These are phyloP conservation scores for Penicillium sp. DNA, from an alignment of 2,329 filamentous ascomycete species.

Conservation along the genomic window DNA sequence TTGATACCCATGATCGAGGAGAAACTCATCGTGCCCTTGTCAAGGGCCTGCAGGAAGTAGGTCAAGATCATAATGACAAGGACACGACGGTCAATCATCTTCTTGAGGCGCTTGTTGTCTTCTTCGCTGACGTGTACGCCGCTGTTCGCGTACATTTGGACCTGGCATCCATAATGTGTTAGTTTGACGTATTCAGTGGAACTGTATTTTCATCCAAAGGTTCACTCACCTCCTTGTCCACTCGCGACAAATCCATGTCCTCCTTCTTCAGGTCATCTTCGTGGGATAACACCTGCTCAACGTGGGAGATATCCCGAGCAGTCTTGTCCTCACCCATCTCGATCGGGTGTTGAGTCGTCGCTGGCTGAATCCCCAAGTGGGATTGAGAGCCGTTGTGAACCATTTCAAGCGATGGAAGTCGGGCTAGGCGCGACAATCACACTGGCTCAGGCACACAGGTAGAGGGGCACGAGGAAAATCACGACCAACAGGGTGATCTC, in stretches of 20 bases:
- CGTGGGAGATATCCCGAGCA: slow-evolving; percentile 46
- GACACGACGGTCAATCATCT: slow-evolving; percentile 68
- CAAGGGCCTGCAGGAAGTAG: slow-evolving; percentile 67
- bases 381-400: slow-evolving; percentile 11
- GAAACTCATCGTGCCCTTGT: slow-evolving; percentile 49
- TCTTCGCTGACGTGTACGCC: slow-evolving; percentile 58
- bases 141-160: slow-evolving; percentile 68
- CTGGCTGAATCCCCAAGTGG: slow-evolving; percentile 19
- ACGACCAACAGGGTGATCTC: not conserved
- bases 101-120: slow-evolving; percentile 64
- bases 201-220: too few species aligned
- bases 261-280: slow-evolving; percentile 54
- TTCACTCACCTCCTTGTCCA: slow-evolving; percentile 63
- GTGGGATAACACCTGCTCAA: slow-evolving; percentile 55
- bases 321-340: slow-evolving; percentile 23
- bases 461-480: not conserved
- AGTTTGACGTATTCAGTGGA: not conserved
- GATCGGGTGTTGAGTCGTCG: slow-evolving; percentile 1
- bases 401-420: slow-evolving; percentile 11
- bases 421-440: not conserved
- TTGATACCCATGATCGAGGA: slow-evolving; percentile 48
- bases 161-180: slow-evolving; percentile 20
- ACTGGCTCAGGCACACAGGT: not conserved
- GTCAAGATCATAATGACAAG: slow-evolving; percentile 72
- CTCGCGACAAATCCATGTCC: slow-evolving; percentile 60